Evolutionary conservation across 2,329 filamentous ascomycete species (phyloP).

Genomic region (Cadophora luteo-olivacea): DNA sequence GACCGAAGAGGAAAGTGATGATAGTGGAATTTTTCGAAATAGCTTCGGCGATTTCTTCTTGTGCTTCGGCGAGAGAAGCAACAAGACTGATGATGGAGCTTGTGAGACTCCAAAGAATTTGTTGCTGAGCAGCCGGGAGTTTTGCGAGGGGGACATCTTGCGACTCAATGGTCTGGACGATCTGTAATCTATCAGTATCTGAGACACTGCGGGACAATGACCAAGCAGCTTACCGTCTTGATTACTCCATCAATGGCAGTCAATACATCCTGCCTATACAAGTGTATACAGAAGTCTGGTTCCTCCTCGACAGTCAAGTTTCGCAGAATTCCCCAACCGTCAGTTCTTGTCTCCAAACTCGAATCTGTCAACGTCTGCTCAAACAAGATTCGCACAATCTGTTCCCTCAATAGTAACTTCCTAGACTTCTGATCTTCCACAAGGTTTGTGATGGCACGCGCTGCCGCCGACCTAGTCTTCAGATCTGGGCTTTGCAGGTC

Average conservation of each 20-base stretch:
- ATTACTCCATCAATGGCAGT: conserved; percentile 65
- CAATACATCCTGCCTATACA: conserved; percentile 67
- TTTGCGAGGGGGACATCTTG: conserved; percentile 53
- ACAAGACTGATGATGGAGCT: conserved; percentile 60
- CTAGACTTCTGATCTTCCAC: conserved; percentile 67
- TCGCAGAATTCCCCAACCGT: conserved; percentile 71
- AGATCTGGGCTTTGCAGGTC: conserved; percentile 65
- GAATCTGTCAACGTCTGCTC: conserved; percentile 69
- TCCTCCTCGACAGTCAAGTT: conserved; percentile 69
- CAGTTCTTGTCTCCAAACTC: conserved; percentile 66
- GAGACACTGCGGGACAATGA: neutral
- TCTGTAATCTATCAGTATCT: conserved; percentile 35
- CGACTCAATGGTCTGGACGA: conserved; percentile 41
- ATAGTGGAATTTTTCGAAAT: conserved; percentile 58
- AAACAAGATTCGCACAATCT: conserved; percentile 68
- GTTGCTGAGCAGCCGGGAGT: conserved; percentile 59
- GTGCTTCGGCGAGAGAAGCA: conserved; percentile 61
- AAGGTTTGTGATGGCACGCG: conserved; percentile 65
- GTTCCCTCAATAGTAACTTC: conserved; percentile 70
- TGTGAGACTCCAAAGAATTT: conserved; percentile 59
- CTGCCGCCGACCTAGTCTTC: conserved; percentile 64
- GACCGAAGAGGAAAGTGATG: conserved; percentile 59
- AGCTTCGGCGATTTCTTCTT: conserved; percentile 64
- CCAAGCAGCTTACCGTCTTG: conserved; percentile 53
- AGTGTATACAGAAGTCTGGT: conserved; percentile 69